These are phyloP conservation scores for Trichosporon coremiiforme DNA, from an alignment of 1,284 basidiomycete species.

Conservation along the genomic window DNA sequence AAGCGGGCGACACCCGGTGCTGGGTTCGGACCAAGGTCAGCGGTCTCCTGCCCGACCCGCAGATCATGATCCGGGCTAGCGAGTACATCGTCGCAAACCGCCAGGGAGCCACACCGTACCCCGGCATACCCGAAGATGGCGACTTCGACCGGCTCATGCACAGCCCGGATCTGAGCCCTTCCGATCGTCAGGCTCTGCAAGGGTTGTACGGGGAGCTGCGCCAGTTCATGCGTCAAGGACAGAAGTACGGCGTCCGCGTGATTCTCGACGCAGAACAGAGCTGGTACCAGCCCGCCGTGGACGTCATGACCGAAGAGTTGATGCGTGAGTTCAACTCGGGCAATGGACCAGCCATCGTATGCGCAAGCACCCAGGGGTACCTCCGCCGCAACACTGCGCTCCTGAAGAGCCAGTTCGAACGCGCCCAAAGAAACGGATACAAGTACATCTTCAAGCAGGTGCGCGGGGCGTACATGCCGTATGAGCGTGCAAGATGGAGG, in stretches of 20 bases:
- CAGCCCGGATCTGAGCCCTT: background rate
- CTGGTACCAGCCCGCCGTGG: slow-evolving; percentile 21
- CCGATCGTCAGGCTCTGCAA: background rate
- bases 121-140: too few relatives aligned
- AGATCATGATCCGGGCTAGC: too few relatives aligned
- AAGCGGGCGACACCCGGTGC: too few relatives aligned
- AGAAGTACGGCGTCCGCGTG: slow-evolving; percentile 20
- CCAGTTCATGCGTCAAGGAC: background rate
- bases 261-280: slow-evolving; percentile 21
- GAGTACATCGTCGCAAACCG: too few relatives aligned
- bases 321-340: slow-evolving; percentile 23
- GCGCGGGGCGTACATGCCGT: slow-evolving; percentile 8
- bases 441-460: slow-evolving; percentile 17
- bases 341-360: background rate
- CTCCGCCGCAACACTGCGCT: background rate
- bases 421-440: slow-evolving; percentile 19
- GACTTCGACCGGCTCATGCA: background rate
- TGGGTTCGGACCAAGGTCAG: too few relatives aligned
- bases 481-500: slow-evolving; percentile 9
- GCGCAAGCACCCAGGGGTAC: background rate
- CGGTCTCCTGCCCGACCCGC: too few relatives aligned
- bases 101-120: too few relatives aligned
- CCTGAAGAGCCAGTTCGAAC: slow-evolving; percentile 8
- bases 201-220: background rate
- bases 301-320: slow-evolving; percentile 22